Evolutionary conservation across 2,329 filamentous ascomycete genomes (phyloP).

Genomic region (Diaporthe sp.): DNA sequence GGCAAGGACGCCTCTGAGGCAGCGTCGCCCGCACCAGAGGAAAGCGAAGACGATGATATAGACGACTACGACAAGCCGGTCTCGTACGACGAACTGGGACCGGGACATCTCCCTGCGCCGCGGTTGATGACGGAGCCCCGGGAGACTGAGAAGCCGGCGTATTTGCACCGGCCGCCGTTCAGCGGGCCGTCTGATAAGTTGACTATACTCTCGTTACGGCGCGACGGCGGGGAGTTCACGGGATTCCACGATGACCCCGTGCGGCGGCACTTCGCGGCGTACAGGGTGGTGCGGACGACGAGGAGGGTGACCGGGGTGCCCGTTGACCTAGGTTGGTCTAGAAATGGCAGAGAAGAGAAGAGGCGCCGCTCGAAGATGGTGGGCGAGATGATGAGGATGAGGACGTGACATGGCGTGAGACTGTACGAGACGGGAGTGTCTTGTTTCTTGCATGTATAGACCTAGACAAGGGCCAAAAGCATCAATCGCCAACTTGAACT

Average conservation of each 20-base stretch:
- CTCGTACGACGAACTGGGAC: neutral
- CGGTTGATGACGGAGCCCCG: neutral
- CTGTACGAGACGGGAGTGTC: neutral
- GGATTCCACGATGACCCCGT: slow-evolving; percentile 29
- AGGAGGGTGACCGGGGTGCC: slow-evolving; percentile 19
- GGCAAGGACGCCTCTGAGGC: too few relatives aligned
- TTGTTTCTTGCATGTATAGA: neutral
- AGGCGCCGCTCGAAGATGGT: neutral
- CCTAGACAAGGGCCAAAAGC: neutral
- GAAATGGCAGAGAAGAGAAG: neutral
- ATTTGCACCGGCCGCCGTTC: slow-evolving; percentile 26
- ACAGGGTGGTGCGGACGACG: slow-evolving; percentile 1
- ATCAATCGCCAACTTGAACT: neutral
- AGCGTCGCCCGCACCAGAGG: neutral
- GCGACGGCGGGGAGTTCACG: slow-evolving; percentile 30
- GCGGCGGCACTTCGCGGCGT: slow-evolving; percentile 25
- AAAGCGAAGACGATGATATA: too few relatives aligned
- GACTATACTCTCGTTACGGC: slow-evolving; percentile 10
- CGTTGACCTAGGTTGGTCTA: neutral
- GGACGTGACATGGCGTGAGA: neutral
- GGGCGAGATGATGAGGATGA: slow-evolving; percentile 22
- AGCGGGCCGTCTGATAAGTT: neutral
- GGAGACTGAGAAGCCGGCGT: slow-evolving; percentile 35
- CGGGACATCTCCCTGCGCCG: too few relatives aligned
- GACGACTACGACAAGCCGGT: neutral